phyloP scores from a whole-genome alignment of 805 yeast genomes.

The Pichia pseudocactophila region DNA sequence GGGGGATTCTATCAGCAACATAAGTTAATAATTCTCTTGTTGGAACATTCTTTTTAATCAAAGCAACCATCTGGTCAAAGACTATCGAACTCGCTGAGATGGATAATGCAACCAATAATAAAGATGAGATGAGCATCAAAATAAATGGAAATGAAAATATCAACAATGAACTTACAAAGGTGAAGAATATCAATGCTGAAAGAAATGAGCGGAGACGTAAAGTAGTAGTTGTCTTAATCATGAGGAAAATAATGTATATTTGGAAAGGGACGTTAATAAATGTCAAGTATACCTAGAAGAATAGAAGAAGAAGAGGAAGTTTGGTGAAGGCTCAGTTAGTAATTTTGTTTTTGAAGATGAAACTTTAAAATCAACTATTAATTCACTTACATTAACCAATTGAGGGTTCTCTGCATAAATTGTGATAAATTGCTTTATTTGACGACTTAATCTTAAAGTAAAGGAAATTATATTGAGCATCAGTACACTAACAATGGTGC shows the following conservation, averaged over 20 bases:
- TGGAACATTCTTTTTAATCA: conserved; percentile 11
- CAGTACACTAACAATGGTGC: not conserved
- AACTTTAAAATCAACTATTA: not conserved
- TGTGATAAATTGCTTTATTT: not conserved
- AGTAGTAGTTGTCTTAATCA: conserved; percentile 1
- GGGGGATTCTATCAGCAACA: conserved; percentile 27
- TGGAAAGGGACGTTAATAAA: not conserved
- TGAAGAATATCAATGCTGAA: conserved; percentile 11
- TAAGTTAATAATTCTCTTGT: conserved; percentile 15
- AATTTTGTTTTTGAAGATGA: not conserved
- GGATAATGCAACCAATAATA: not conserved
- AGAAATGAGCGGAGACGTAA: conserved; percentile 12
- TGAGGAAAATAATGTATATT: not conserved
- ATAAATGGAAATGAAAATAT: conserved; percentile 6
- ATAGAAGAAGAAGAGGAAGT: not conserved
- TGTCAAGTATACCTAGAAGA: conserved; percentile 4
- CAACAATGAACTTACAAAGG: conserved; percentile 26
- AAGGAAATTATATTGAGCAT: not conserved
- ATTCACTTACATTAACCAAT: conserved; percentile 1
- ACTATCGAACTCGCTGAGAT: not conserved
- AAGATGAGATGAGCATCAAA: conserved; percentile 2
- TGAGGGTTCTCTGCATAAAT: not conserved
- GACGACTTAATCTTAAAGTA: not conserved
- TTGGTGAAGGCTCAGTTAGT: not conserved
- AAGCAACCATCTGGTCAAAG: not conserved